Percentiles rank a stretch among this genome's conserved stretches.
These are phyloP conservation scores for Acacia acuminata DNA, from an alignment of 306 rosid genomes.

Conservation along the genomic window DNA sequence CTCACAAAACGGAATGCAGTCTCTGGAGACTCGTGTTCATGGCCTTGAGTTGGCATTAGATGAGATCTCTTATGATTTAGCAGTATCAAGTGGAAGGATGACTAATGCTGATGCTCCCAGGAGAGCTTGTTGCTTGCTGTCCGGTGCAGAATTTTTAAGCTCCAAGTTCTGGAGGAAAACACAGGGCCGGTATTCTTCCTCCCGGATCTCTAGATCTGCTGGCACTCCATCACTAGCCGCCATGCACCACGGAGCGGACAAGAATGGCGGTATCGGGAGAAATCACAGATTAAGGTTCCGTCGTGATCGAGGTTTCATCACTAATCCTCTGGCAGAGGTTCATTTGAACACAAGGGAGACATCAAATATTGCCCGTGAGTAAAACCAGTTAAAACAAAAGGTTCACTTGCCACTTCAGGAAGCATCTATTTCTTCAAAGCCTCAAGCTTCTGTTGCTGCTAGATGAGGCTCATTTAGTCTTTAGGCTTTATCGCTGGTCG, in stretches of 20 bases:
- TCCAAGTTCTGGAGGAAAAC: conserved; percentile 74
- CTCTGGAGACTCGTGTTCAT: conserved; percentile 78
- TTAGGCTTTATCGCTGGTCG: neutral
- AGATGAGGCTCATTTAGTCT: conserved; percentile 3
- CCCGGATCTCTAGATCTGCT: conserved; percentile 43
- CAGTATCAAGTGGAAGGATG: conserved; percentile 77
- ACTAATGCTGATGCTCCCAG: conserved; percentile 42
- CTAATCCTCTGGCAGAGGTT: conserved; percentile 75
- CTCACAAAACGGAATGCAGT: conserved; percentile 79
- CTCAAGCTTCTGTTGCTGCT: neutral
- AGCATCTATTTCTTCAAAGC: neutral
- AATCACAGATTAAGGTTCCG: conserved; percentile 46
- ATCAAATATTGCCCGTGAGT: conserved; percentile 23
- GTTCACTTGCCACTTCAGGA: conserved; percentile 23
- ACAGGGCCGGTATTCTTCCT: conserved; percentile 47
- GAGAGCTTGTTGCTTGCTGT: conserved; percentile 60
- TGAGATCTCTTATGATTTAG: conserved; percentile 83
- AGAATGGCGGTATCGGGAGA: conserved; percentile 35
- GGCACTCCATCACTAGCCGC: conserved; percentile 43
- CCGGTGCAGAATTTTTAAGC: conserved; percentile 75
- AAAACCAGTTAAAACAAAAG: conserved; percentile 32
- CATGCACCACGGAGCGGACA: conserved; percentile 35
- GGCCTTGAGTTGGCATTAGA: conserved; percentile 80
- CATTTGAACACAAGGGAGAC: conserved; percentile 45
- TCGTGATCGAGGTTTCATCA: conserved; percentile 59